A percentile compares a stretch with the other conserved stretches of the same genome.
Evolutionary conservation across 208 protist species (phyloP).

Genomic region (Crithidia fasciculata): DNA sequence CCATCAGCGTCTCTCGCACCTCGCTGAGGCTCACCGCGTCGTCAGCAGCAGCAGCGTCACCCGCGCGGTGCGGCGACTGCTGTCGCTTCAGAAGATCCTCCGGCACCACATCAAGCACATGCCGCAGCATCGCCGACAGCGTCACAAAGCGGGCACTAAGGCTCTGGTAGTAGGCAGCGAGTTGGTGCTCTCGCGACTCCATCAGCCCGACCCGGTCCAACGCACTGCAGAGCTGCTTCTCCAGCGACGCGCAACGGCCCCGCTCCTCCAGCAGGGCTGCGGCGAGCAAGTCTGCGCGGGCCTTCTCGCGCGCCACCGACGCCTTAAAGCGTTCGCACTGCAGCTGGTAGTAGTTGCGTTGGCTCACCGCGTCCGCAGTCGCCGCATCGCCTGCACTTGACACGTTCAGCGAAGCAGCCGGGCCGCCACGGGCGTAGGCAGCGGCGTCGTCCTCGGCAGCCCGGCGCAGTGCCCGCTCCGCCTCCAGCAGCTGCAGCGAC

Average conservation of each 20-base stretch:
- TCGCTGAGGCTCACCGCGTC: conserved; percentile 16
- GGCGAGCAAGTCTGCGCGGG: conserved; percentile 33
- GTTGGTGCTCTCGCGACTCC: conserved; percentile 20
- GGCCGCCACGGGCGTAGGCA: neutral
- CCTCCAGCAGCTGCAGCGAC: conserved; percentile 35
- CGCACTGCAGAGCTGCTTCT: conserved; percentile 44
- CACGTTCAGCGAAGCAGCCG: neutral
- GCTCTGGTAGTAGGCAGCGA: conserved; percentile 43
- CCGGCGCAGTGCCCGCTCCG: conserved; percentile 29
- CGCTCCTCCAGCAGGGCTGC: conserved; percentile 41
- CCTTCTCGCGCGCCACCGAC: conserved; percentile 21
- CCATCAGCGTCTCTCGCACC: conserved; percentile 18
- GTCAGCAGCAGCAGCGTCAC: neutral
- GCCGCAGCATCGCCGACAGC: conserved; percentile 47
- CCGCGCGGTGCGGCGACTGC: conserved; percentile 12
- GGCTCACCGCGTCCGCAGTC: conserved; percentile 35
- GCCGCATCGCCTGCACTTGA: neutral
- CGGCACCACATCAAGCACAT: conserved; percentile 41
- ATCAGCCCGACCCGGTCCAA: conserved; percentile 45
- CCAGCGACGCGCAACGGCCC: conserved; percentile 15
- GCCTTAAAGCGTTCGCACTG: conserved; percentile 49
- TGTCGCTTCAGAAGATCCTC: conserved; percentile 3
- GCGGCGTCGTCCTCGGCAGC: conserved; percentile 21
- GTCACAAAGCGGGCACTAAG: conserved; percentile 49
- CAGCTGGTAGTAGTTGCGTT: conserved; percentile 76